A percentile compares a stretch with the other conserved stretches of the same genome.
phyloP scores from a whole-genome alignment of 768 basidiomycete species.

The Boletus tylopilopsis region DNA sequence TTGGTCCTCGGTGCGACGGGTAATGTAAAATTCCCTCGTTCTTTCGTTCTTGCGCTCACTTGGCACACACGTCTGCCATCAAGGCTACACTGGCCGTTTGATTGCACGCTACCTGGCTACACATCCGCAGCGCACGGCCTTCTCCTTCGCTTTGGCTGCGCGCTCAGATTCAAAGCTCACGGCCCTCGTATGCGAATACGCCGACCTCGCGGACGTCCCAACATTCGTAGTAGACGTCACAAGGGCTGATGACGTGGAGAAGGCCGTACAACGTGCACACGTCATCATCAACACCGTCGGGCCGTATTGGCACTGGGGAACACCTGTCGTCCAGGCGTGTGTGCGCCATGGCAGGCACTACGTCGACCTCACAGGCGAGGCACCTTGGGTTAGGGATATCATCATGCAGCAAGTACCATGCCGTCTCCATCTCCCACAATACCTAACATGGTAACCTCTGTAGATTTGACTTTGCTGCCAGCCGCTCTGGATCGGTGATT shows the following conservation, averaged over 20 bases:
- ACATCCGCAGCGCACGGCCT: slow-evolving; percentile 56
- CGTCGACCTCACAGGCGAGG: slow-evolving; percentile 80
- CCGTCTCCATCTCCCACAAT: slow-evolving; percentile 2
- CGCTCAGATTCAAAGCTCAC: slow-evolving; percentile 63
- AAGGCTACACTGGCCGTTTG: slow-evolving; percentile 68
- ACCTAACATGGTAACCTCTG: slow-evolving; percentile 12
- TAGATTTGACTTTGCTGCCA: slow-evolving; percentile 72
- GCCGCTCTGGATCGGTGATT: slow-evolving; percentile 67
- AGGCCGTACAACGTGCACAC: slow-evolving; percentile 49
- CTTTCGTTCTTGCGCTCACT: slow-evolving; percentile 11
- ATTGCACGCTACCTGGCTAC: slow-evolving; percentile 61
- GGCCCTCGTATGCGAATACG: slow-evolving; percentile 44
- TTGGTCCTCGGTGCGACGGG: slow-evolving; percentile 70
- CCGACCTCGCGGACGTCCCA: slow-evolving; percentile 39
- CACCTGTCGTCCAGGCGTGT: slow-evolving; percentile 78
- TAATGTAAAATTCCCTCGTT: slow-evolving; percentile 17
- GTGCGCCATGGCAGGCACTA: slow-evolving; percentile 75
- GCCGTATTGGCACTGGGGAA: slow-evolving; percentile 69
- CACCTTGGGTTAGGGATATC: slow-evolving; percentile 60
- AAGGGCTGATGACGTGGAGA: slow-evolving; percentile 49
- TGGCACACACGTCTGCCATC: background rate
- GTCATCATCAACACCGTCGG: slow-evolving; percentile 79
- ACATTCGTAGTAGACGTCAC: slow-evolving; percentile 59
- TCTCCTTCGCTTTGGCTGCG: slow-evolving; percentile 68
- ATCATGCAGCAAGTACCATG: slow-evolving; percentile 47